A percentile compares a stretch with the other conserved stretches of the same genome.
These are phyloP conservation scores for Pugionium dolabratum DNA, from an alignment of 345 rosid species.

Conservation along the genomic window DNA sequence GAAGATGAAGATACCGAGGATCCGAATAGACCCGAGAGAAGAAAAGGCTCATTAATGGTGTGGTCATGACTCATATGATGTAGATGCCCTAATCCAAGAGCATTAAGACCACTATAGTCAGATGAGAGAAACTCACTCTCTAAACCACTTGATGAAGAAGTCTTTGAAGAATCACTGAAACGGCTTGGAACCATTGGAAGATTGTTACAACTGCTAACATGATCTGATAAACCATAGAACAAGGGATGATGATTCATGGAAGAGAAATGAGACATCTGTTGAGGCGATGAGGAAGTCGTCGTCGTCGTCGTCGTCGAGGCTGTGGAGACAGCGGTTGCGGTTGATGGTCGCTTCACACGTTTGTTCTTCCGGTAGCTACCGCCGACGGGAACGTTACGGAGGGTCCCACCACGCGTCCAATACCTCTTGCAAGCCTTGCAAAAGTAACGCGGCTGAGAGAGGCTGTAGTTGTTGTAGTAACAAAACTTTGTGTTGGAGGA, in stretches of 20 bases:
- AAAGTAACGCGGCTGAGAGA: constrained; percentile 68
- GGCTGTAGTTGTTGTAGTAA: constrained; percentile 81
- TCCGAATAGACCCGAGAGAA: constrained; percentile 55
- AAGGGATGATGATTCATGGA: constrained; percentile 56
- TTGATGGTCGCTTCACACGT: constrained; percentile 54
- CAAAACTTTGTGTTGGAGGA: constrained; percentile 76
- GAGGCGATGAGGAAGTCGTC: constrained; percentile 35
- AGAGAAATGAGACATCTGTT: constrained; percentile 46
- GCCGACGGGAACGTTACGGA: constrained; percentile 72
- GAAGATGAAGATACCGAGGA: constrained; percentile 50
- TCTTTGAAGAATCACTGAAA: constrained; percentile 38
- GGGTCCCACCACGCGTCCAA: constrained; percentile 73
- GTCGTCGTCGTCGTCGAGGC: constrained; percentile 37
- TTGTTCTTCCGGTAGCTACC: constrained; percentile 78
- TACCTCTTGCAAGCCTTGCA: constrained; percentile 80
- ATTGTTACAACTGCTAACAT: constrained; percentile 46
- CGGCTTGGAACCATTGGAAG: constrained; percentile 44
- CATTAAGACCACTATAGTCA: constrained; percentile 52
- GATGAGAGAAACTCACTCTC: constrained; percentile 52
- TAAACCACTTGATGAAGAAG: constrained; percentile 34
- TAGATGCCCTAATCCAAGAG: constrained; percentile 69
- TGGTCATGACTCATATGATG: constrained; percentile 36
- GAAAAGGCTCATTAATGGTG: constrained; percentile 40
- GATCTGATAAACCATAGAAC: constrained; percentile 58
- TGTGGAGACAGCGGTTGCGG: constrained; percentile 20